Conservation (phyloP, 2,329 filamentous ascomycete genomes). For the Xylariaceae sp. region DNA sequence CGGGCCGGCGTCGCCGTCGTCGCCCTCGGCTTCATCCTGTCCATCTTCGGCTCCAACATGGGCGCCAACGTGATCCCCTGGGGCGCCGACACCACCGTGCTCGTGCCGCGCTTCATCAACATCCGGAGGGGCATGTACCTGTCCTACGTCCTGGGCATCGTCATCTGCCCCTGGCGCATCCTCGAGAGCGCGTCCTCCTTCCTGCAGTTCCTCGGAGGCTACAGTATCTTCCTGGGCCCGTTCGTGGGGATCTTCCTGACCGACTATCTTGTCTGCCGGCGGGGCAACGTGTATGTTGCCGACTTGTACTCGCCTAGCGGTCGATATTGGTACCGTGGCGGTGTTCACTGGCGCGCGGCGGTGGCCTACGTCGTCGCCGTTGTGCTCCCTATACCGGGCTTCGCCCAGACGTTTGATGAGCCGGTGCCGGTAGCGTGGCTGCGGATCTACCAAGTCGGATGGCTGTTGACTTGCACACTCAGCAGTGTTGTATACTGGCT, state of each 20-base stretch:
- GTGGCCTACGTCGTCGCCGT: conserved; percentile 2
- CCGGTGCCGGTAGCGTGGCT: conserved; percentile 3
- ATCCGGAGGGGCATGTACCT: conserved; percentile 7
- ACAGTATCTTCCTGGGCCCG: conserved; percentile 11
- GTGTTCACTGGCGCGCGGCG: conserved; percentile 9
- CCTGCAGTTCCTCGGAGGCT: conserved; percentile 4
- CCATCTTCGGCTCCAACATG: conserved; percentile 1
- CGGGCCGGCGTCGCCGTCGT: conserved; percentile 3
- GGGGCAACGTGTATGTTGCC: conserved; percentile 6
- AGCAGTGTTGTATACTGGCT: conserved; percentile 7
- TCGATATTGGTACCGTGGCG: conserved; percentile 9
- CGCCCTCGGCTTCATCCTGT: conserved; percentile 3
- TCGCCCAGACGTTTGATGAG: conserved; percentile 4
- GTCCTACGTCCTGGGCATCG: conserved; percentile 2
- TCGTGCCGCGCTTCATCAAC: conserved; percentile 6
- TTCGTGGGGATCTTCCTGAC: conserved; percentile 8
- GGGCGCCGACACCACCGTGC: conserved; percentile 4
- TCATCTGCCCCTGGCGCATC: conserved; percentile 13
- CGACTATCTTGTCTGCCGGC: conserved; percentile 9
- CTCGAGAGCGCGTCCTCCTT: conserved; percentile 8
- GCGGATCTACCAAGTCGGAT: conserved; percentile 4
- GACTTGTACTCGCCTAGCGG: conserved; percentile 6
- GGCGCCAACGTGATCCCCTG: conserved; percentile 6
- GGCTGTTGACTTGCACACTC: conserved; percentile 2
- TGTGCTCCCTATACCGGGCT: conserved; percentile 1